A percentile compares a stretch with the other conserved stretches of the same genome.
Evolutionary conservation across 2,329 filamentous ascomycete species (phyloP).

Genomic region (Polychaeton citri): DNA sequence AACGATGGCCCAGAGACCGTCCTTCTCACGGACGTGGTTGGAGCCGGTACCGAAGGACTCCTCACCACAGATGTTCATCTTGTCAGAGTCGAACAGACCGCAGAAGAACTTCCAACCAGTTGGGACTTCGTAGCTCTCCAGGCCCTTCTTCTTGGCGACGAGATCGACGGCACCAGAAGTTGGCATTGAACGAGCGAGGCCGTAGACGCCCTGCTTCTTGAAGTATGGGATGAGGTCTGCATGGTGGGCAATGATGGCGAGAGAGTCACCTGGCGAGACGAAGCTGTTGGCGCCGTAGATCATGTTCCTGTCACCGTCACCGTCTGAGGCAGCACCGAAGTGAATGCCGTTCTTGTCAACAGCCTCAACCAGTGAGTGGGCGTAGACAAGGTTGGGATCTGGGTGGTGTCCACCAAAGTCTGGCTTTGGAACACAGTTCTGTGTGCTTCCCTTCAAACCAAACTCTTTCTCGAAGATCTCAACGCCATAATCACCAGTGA

Average conservation of each 20-base stretch:
- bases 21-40: slow-evolving; percentile 99
- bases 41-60: slow-evolving; percentile 96
- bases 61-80: slow-evolving; percentile 96
- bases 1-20: slow-evolving; percentile 92
- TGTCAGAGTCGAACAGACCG: slow-evolving; percentile 82
- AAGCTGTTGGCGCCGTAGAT: slow-evolving; percentile 96
- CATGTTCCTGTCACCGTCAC: slow-evolving; percentile 99
- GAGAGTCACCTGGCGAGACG: slow-evolving; percentile 90
- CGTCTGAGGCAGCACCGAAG: slow-evolving; percentile 92
- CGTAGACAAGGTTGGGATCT: slow-evolving; percentile 95
- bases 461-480: slow-evolving; percentile 94
- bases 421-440: slow-evolving; percentile 84
- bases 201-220: slow-evolving; percentile 91
- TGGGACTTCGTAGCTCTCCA: slow-evolving; percentile 89
- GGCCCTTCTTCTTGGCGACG: slow-evolving; percentile 85
- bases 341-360: slow-evolving; percentile 87
- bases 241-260: slow-evolving; percentile 97
- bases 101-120: slow-evolving; percentile 99
- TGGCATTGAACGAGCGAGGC: slow-evolving; percentile 92
- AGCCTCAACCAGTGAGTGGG: slow-evolving; percentile 82
- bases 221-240: slow-evolving; percentile 96
- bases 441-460: slow-evolving; percentile 65
- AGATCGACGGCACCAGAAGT: slow-evolving; percentile 91
- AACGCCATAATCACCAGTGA: slow-evolving; percentile 88
- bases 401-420: slow-evolving; percentile 97